Conservation (phyloP, 1,284 basidiomycete species). For the Rhodotorula mucilaginosa region DNA sequence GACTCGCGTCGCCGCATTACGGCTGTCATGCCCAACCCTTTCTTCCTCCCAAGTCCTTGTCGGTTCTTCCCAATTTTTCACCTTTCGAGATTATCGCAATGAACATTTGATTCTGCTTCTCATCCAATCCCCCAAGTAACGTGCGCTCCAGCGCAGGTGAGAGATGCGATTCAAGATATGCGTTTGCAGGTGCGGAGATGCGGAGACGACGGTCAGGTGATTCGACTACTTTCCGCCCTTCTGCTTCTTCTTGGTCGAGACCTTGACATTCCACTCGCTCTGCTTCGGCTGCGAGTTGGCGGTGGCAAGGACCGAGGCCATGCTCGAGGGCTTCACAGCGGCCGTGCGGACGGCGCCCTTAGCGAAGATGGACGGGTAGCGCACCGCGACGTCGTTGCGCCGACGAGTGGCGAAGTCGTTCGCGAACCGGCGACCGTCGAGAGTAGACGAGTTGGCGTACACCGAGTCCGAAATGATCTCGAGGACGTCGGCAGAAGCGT, state of each 20-base stretch:
- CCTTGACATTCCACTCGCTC: constrained; percentile 42
- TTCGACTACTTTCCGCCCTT: constrained; percentile 35
- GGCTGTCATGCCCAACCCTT: no score
- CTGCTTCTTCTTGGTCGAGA: constrained; percentile 43
- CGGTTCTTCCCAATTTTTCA: neutral
- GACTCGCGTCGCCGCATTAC: no score
- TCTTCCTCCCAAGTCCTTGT: no score
- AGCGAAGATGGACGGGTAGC: constrained; percentile 34
- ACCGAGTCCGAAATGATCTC: constrained; percentile 84
- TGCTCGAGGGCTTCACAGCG: constrained; percentile 20
- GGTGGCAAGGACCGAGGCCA: constrained; percentile 40
- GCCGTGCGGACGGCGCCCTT: constrained; percentile 15
- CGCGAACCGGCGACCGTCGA: constrained; percentile 85
- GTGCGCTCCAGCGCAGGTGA: neutral
- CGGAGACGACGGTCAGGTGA: neutral
- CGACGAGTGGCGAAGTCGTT: constrained; percentile 42
- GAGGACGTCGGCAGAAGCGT: constrained; percentile 68
- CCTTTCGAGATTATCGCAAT: neutral
- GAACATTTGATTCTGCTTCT: neutral
- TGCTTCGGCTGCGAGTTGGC: constrained; percentile 23
- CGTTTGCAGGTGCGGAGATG: neutral
- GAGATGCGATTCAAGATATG: neutral
- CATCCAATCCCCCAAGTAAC: neutral
- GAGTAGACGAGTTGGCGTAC: constrained; percentile 87
- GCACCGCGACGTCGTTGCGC: constrained; percentile 40